Conservation (phyloP, 306 rosid genomes). For the Dryas drummondii region DNA sequence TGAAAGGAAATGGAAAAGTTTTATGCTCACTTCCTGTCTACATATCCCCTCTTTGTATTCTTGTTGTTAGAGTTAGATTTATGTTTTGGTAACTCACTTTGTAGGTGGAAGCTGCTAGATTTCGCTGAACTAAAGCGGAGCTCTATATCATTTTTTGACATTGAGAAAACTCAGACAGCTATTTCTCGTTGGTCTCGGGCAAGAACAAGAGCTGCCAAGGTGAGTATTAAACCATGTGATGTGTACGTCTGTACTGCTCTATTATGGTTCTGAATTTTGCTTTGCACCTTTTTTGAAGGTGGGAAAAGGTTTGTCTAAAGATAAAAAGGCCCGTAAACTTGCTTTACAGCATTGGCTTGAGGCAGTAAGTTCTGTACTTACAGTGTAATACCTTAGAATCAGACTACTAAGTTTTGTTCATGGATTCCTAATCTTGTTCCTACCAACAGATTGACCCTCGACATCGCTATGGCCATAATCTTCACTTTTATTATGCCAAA, state of each 20-base stretch:
- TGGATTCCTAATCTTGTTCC: slow-evolving; percentile 15
- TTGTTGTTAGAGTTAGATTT: slow-evolving; percentile 1
- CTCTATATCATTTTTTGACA: slow-evolving; percentile 86
- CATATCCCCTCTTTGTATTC: background rate
- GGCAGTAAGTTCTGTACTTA: slow-evolving; percentile 59
- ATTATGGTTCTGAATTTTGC: slow-evolving; percentile 21
- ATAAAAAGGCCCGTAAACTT: slow-evolving; percentile 72
- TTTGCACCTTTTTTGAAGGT: slow-evolving; percentile 44
- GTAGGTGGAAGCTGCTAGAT: slow-evolving; percentile 85
- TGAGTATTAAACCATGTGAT: slow-evolving; percentile 16
- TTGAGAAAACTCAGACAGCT: slow-evolving; percentile 69
- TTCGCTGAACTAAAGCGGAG: slow-evolving; percentile 77
- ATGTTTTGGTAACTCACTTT: slow-evolving; percentile 16
- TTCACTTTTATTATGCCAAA: slow-evolving; percentile 72
- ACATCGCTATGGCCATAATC: slow-evolving; percentile 94
- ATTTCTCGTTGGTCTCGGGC: slow-evolving; percentile 83
- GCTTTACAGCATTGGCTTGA: slow-evolving; percentile 95
- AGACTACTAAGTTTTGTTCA: slow-evolving; percentile 20
- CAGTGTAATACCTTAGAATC: slow-evolving; percentile 8
- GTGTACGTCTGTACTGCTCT: slow-evolving; percentile 5
- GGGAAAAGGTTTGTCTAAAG: slow-evolving; percentile 87
- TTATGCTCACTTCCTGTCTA: background rate
- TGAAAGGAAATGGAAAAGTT: background rate
- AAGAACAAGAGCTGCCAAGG: slow-evolving; percentile 83
- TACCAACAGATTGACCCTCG: slow-evolving; percentile 80